These are phyloP conservation scores for Tetrahymena malaccensis DNA, from an alignment of 73 alveolate species.

Conservation along the genomic window DNA sequence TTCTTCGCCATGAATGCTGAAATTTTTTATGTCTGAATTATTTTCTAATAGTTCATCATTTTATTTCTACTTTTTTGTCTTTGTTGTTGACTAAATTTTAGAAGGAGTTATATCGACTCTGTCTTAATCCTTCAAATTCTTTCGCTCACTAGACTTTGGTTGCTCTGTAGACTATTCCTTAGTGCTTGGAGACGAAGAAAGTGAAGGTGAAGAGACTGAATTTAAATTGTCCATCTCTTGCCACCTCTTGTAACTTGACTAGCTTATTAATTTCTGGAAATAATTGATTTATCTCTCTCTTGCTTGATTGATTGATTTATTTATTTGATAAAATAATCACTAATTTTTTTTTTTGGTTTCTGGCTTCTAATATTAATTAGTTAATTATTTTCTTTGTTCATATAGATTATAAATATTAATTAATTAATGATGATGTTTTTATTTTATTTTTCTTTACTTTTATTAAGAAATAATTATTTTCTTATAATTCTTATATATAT, in stretches of 20 bases:
- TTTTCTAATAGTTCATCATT: neutral
- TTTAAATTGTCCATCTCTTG: neutral
- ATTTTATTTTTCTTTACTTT: neutral
- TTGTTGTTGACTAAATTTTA: neutral
- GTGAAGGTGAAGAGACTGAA: neutral
- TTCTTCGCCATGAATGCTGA: neutral
- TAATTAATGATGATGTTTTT: neutral
- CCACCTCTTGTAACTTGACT: neutral
- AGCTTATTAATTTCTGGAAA: neutral
- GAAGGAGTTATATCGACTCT: neutral
- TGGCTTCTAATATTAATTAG: neutral
- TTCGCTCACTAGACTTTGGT: neutral
- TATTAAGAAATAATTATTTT: too few relatives aligned
- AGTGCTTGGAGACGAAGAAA: neutral
- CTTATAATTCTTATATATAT: neutral
- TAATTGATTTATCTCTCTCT: neutral
- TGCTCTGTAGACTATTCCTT: neutral
- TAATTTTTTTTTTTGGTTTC: neutral
- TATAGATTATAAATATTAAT: too few relatives aligned
- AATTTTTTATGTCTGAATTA: neutral
- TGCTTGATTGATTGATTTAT: neutral
- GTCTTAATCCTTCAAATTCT: neutral
- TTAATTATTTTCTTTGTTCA: neutral
- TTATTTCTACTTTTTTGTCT: neutral
- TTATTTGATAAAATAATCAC: neutral